Base-by-base conservation (phyloP, 2,329 filamentous ascomycete species). In the Metarhizium humberi region DNA sequence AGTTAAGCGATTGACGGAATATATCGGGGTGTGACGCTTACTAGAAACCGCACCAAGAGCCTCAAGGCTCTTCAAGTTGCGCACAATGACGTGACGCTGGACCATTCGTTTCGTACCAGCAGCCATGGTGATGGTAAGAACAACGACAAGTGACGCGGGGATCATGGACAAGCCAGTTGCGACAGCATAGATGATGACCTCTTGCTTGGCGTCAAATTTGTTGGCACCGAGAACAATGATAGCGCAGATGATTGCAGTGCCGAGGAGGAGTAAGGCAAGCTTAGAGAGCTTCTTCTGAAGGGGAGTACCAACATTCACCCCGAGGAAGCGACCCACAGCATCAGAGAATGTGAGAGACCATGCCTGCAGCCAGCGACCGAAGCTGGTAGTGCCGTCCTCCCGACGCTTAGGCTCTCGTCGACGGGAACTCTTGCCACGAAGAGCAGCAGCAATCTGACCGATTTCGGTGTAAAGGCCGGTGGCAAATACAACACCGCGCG, bases 271-370 rank as follows among this genome's bases (percentile, higher is more conserved):
- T 30, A 87, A 78, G 6, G 86, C 86, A 55, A 90, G 79, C 67
- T 86, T 85, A 63, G 82, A 85, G 50, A 89, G 72, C 66, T 85
- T 87, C 61, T 79, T 80, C 67, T 88, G 85, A 36, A 90, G 73
- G 1, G 86, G 86, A 13, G 86, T 89, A 43, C 86, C 86, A 36
- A 82, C 71, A 43, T 69, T 71, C 57, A 75, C 66, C 50, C 73
- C 78, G 52, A 81, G 77, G 64, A 80, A 75, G 58, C 74, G 69
- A 20, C 73, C 73, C 50, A 70, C 60, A 18, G 69, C 69, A 53
- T 70, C 65, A 7, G 63, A 64, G 6, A 66, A 59, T 6, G 73
- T 75, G 38, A 74, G 59, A 0, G 63, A 63, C 68, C 69, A 73
- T 1, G 72, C 69, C 53, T 73, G 60, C 34, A 69, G 52, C 57